phyloP scores from a whole-genome alignment of 345 rosid genomes.

The Brassica napus region Da-Ae NC_063445.1:27871501-27872000 shows the following conservation, averaged over 20 bases:
- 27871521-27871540: slow-evolving; percentile 8
- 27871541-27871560: slow-evolving; percentile 2
- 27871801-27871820: slow-evolving; percentile 5
- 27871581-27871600: slow-evolving; percentile 21
- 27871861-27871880: neutral
- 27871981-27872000: neutral
- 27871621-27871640: neutral
- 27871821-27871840: neutral
- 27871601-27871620: neutral
- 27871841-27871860: neutral
- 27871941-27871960: neutral
- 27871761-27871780: neutral
- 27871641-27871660: neutral
- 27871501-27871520: neutral
- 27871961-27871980: neutral
- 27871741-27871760: neutral
- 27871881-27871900: too few relatives aligned
- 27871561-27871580: neutral
- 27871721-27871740: slow-evolving; percentile 19
- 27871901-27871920: neutral
- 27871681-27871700: neutral
- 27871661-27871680: slow-evolving; percentile 1
- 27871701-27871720: neutral
- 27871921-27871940: neutral
- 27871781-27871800: neutral